These are phyloP conservation scores for Forsythia viridissima DNA, from an alignment of 257 asterid genomes.

Conservation along the genomic window DNA sequence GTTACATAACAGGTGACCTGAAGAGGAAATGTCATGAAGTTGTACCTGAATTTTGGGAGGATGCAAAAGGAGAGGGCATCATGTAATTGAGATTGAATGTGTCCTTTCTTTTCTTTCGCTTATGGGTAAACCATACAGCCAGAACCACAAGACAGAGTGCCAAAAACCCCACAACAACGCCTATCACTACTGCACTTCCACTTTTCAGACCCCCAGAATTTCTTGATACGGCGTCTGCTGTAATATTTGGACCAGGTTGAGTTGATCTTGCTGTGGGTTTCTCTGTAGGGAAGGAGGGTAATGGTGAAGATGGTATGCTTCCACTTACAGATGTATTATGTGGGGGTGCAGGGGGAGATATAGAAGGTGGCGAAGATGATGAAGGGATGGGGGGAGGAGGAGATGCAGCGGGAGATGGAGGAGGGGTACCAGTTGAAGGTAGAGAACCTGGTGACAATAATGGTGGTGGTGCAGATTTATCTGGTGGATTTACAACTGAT, in stretches of 20 bases:
- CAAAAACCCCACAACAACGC: constrained; percentile 57
- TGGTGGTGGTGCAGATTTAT: constrained; percentile 47
- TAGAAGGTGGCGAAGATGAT: constrained; percentile 38
- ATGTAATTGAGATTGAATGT: constrained; percentile 39
- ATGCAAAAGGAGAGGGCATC: constrained; percentile 66
- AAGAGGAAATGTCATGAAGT: background rate
- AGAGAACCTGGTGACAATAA: constrained; percentile 38
- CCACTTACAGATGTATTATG: constrained; percentile 34
- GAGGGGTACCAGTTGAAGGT: constrained; percentile 32
- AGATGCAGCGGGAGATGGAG: constrained; percentile 31
- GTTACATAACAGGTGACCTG: too few relatives aligned
- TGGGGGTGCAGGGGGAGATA: constrained; percentile 47
- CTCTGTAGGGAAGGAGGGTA: constrained; percentile 42
- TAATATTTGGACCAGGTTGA: constrained; percentile 34
- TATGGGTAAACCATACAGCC: constrained; percentile 60
- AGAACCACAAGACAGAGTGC: constrained; percentile 61
- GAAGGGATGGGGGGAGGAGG: constrained; percentile 34
- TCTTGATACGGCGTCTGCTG: constrained; percentile 38
- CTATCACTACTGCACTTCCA: constrained; percentile 45
- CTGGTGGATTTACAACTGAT: constrained; percentile 32
- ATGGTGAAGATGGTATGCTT: constrained; percentile 33
- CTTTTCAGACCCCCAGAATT: constrained; percentile 37
- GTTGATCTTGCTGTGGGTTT: constrained; percentile 74
- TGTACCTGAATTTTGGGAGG: constrained; percentile 86
- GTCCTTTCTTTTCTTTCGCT: constrained; percentile 55